Evolutionary conservation across 2,329 filamentous ascomycete genomes (phyloP).

Genomic region (Aspergillus ibericus): DNA sequence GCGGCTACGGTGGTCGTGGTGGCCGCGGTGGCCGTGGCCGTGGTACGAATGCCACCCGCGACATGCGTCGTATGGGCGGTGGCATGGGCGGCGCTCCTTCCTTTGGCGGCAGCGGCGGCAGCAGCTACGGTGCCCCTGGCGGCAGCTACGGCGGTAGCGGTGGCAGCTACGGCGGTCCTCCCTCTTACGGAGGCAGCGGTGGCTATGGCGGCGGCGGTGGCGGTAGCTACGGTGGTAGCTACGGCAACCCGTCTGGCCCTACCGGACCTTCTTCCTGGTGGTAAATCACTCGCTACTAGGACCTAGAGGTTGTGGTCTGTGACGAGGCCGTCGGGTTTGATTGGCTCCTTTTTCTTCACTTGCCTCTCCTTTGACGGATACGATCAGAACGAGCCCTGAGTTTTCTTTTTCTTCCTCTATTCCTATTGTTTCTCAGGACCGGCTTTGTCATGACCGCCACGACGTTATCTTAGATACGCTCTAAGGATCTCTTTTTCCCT

Average conservation of each 20-base stretch:
- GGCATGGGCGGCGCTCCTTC: conserved; percentile 40
- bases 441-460: conserved; percentile 49
- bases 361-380: conserved; percentile 38
- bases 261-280: conserved; percentile 54
- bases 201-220: conserved; percentile 35
- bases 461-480: conserved; percentile 38
- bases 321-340: conserved; percentile 43
- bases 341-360: conserved; percentile 36
- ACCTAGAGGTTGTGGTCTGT: conserved; percentile 35
- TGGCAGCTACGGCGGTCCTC: conserved; percentile 30
- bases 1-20: conserved; percentile 72
- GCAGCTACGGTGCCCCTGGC: conserved; percentile 33
- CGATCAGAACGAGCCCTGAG: conserved; percentile 42
- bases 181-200: conserved; percentile 25
- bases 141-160: conserved; percentile 30
- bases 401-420: conserved; percentile 24
- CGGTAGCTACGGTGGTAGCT: conserved; percentile 26
- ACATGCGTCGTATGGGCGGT: conserved; percentile 74
- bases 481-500: conserved; percentile 15
- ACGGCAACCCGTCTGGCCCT: conserved; percentile 46
- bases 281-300: conserved; percentile 38
- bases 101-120: conserved; percentile 33
- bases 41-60: conserved; percentile 68
- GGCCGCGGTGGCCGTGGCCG: conserved; percentile 72
- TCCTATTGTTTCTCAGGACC: conserved; percentile 33